Percentiles rank a stretch among this genome's conserved stretches.
These are phyloP conservation scores for Cystofilobasidium macerans DNA, from an alignment of 768 basidiomycete species.

Conservation along the genomic window DNA sequence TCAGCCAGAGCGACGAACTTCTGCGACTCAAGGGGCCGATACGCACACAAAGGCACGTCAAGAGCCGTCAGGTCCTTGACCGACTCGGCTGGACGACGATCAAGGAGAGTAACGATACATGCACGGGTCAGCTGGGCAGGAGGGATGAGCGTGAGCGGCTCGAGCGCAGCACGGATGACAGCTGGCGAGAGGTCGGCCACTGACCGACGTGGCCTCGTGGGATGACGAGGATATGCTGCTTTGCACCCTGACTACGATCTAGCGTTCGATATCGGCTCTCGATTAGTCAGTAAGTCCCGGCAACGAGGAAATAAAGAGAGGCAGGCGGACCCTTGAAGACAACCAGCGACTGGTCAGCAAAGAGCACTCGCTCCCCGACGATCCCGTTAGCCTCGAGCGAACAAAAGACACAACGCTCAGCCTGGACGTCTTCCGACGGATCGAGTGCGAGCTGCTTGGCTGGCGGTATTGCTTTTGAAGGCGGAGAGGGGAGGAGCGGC, in stretches of 20 bases:
- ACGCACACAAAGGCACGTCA: conserved; percentile 9
- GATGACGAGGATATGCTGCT: conserved; percentile 15
- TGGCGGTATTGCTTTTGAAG: no score
- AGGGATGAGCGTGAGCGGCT: not conserved
- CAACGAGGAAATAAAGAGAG: not conserved
- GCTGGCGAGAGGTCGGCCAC: not conserved
- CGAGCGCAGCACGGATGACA: not conserved
- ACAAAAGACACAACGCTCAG: not conserved
- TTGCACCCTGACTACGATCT: conserved; percentile 5
- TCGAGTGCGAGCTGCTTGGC: not conserved
- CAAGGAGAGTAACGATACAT: not conserved
- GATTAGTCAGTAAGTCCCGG: not conserved
- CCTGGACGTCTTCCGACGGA: not conserved
- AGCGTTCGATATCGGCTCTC: not conserved
- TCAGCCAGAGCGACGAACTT: no score
- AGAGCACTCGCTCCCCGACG: not conserved
- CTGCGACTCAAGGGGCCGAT: not conserved
- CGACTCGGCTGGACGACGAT: not conserved
- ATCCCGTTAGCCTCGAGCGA: not conserved
- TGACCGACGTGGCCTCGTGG: conserved; percentile 8
- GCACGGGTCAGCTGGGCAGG: not conserved
- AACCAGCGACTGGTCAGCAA: not conserved
- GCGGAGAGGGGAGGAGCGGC: not conserved
- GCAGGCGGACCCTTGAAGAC: conserved; percentile 4
- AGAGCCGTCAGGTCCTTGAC: not conserved